Evolutionary conservation across 2,329 filamentous ascomycete species (phyloP).

Genomic region (Ophiosphaerella korrae): DNA sequence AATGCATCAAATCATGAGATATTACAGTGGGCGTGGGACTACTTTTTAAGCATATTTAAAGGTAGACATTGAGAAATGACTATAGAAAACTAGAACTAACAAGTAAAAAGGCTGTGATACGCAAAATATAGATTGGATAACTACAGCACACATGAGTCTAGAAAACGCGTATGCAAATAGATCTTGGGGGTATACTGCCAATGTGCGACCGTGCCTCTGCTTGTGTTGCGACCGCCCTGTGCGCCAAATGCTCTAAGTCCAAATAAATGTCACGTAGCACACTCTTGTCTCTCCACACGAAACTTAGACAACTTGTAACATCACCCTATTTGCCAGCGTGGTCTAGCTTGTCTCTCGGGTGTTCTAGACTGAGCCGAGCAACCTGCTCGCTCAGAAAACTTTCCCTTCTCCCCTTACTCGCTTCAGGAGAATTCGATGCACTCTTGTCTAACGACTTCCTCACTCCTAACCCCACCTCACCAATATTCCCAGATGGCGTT

Average conservation of each 20-base stretch:
- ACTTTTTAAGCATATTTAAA: no score
- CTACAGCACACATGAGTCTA: neutral
- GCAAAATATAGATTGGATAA: no score
- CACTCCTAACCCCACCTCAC: slow-evolving; percentile 30
- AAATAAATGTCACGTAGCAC: neutral
- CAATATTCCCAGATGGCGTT: slow-evolving; percentile 29
- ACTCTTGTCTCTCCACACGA: neutral
- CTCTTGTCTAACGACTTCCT: slow-evolving; percentile 40
- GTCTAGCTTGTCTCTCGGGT: slow-evolving; percentile 23
- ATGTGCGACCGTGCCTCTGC: neutral
- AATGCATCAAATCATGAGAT: neutral
- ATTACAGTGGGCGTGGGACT: no score
- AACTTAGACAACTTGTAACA: neutral
- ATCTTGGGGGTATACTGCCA: slow-evolving; percentile 1
- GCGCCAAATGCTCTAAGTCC: neutral
- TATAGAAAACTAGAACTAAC: neutral
- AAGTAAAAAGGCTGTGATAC: neutral
- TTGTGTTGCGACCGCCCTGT: slow-evolving; percentile 2
- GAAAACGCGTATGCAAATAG: neutral
- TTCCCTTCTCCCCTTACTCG: slow-evolving; percentile 22
- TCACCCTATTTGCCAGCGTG: slow-evolving; percentile 7
- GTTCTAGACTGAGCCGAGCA: slow-evolving; percentile 30
- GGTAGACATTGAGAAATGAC: neutral
- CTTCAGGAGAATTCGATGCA: slow-evolving; percentile 19
- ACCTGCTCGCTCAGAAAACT: slow-evolving; percentile 42